Evolutionary conservation across 2,329 filamentous ascomycete species (phyloP).

Genomic region (Paraphaeosphaeria minitans): DNA sequence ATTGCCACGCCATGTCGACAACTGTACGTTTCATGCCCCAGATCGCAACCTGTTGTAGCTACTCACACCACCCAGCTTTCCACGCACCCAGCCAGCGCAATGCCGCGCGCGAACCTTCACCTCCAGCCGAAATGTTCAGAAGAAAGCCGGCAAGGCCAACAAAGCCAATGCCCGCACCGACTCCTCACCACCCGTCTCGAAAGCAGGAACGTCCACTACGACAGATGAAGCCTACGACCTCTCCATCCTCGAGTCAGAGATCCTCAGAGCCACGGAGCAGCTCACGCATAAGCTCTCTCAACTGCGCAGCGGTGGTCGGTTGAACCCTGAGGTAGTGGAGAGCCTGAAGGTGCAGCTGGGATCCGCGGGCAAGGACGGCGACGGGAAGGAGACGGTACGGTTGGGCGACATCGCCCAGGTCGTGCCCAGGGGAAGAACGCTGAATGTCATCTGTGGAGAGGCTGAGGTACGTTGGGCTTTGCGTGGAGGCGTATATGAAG

Average conservation of each 20-base stretch:
- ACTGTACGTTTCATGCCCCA: conserved; percentile 26
- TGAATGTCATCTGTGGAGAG: conserved; percentile 69
- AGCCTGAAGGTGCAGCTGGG: conserved; percentile 64
- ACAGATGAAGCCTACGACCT: conserved; percentile 66
- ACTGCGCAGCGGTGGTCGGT: conserved; percentile 64
- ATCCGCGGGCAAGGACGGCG: conserved; percentile 36
- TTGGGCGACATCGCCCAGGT: conserved; percentile 70
- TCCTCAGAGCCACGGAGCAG: conserved; percentile 59
- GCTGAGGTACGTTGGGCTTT: conserved; percentile 58
- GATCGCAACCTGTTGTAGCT: conserved; percentile 4
- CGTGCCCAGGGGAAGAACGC: conserved; percentile 65
- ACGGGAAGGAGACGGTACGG: conserved; percentile 56
- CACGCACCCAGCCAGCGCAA: conserved; percentile 15
- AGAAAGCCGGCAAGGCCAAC: conserved; percentile 61
- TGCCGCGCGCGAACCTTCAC: conserved; percentile 47
- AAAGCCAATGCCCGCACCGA: conserved; percentile 44
- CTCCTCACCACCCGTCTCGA: conserved; percentile 36
- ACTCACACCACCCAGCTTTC: conserved; percentile 12
- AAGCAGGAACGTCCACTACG: conserved; percentile 34
- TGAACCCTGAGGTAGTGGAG: conserved; percentile 68
- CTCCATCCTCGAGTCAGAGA: conserved; percentile 60
- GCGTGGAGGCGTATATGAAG: neutral
- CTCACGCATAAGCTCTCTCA: conserved; percentile 67
- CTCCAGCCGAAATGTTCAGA: conserved; percentile 49
- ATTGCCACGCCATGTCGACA: conserved; percentile 33